These are phyloP conservation scores for Lichtheimia ornata DNA, from an alignment of 371 early-diverging fungal genomes.

Conservation along the genomic window DNA sequence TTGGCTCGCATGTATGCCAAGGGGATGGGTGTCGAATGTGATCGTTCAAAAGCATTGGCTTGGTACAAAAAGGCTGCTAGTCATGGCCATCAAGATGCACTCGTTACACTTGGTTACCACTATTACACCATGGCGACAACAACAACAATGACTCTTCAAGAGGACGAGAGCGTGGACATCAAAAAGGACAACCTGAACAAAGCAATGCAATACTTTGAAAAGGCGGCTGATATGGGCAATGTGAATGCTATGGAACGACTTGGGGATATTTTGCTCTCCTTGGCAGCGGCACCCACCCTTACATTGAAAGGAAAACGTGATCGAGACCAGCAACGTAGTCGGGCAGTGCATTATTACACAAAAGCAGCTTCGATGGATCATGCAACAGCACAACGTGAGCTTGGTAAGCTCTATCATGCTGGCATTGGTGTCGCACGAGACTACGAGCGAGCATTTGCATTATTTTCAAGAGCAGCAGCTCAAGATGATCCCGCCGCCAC, in stretches of 20 bases:
- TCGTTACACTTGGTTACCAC: slow-evolving; percentile 47
- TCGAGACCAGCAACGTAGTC: slow-evolving; percentile 12
- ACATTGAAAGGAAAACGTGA: slow-evolving; percentile 3
- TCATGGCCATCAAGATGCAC: slow-evolving; percentile 44
- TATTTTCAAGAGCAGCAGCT: slow-evolving; percentile 77
- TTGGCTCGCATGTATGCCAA: slow-evolving; percentile 50
- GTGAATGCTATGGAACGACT: slow-evolving; percentile 44
- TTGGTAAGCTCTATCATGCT: slow-evolving; percentile 83
- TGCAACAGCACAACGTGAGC: slow-evolving; percentile 70
- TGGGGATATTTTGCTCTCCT: slow-evolving; percentile 30
- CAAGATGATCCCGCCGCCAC: slow-evolving; percentile 81
- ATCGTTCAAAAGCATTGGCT: slow-evolving; percentile 46
- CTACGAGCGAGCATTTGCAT: slow-evolving; percentile 74
- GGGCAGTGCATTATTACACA: slow-evolving; percentile 50
- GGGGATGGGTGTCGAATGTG: slow-evolving; percentile 55
- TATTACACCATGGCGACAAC: slow-evolving; percentile 47
- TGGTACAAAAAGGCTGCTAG: slow-evolving; percentile 58
- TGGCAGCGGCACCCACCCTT: slow-evolving; percentile 37
- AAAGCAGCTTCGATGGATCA: slow-evolving; percentile 48
- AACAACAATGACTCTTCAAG: too few relatives aligned
- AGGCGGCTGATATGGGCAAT: slow-evolving; percentile 46
- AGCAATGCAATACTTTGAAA: slow-evolving; percentile 44
- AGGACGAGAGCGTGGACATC: slow-evolving; percentile 49
- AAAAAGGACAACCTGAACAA: slow-evolving; percentile 34
- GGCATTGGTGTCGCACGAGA: slow-evolving; percentile 68